Percentiles rank a stretch among this genome's conserved stretches.
Conservation (phyloP, 2,329 filamentous ascomycete species). For the Talaromyces amestolkiae region DNA sequence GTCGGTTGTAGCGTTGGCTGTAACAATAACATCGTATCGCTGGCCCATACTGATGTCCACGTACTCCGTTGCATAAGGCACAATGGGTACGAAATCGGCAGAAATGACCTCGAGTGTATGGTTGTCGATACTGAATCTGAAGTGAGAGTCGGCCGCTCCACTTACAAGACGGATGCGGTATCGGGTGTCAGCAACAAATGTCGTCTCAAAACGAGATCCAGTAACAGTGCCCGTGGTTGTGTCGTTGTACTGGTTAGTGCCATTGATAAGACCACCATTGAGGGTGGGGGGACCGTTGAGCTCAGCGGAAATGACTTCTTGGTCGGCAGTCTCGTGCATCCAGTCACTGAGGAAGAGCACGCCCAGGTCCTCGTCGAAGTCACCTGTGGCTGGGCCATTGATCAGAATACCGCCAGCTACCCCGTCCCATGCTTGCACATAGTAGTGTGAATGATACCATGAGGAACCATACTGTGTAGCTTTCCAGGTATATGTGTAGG, state of each 20-base stretch:
- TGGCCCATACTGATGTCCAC: constrained; percentile 32
- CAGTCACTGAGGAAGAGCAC: constrained; percentile 37
- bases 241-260: constrained; percentile 2
- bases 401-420: constrained; percentile 58
- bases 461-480: constrained; percentile 34
- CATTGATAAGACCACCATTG: constrained; percentile 1
- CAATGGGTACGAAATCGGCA: constrained; percentile 54
- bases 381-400: constrained; percentile 38
- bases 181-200: constrained; percentile 35
- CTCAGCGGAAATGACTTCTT: constrained; percentile 22
- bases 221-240: constrained; percentile 14
- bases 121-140: constrained; percentile 46
- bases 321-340: constrained; percentile 27
- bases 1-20: constrained; percentile 26
- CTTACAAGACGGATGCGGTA: constrained; percentile 46
- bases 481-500: constrained; percentile 37
- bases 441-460: constrained; percentile 38
- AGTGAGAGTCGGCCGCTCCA: constrained; percentile 27
- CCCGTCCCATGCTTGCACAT: constrained; percentile 50
- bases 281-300: not conserved
- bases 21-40: constrained; percentile 40
- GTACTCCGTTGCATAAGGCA: constrained; percentile 51
- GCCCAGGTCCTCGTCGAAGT: constrained; percentile 40
- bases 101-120: constrained; percentile 57
- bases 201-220: constrained; percentile 46